Percentiles rank a stretch among this genome's conserved stretches.
Conservation (phyloP, 116 monocot species). For the Zostera marina region DNA sequence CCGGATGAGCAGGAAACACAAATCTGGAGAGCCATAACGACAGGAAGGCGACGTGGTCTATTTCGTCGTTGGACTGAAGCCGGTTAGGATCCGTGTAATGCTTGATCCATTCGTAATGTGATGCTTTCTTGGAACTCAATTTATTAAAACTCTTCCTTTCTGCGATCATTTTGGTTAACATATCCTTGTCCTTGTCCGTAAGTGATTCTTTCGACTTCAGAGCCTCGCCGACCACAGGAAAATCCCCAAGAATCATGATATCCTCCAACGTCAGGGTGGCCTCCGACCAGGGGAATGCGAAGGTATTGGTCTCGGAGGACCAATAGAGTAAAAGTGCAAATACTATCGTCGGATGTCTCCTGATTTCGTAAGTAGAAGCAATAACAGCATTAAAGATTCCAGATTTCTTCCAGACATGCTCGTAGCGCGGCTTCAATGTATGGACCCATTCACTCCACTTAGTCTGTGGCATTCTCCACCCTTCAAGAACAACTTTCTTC, state of each 20-base stretch:
- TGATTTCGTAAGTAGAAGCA: slow-evolving; percentile 19
- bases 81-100: slow-evolving; percentile 17
- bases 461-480: slow-evolving; percentile 9
- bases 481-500: slow-evolving; percentile 8
- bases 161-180: slow-evolving; percentile 16
- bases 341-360: slow-evolving; percentile 8
- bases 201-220: slow-evolving; percentile 5
- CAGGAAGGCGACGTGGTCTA: slow-evolving; percentile 60
- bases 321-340: slow-evolving; percentile 15
- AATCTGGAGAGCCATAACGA: slow-evolving; percentile 55
- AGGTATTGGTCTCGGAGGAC: slow-evolving; percentile 37
- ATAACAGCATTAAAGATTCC: slow-evolving; percentile 31
- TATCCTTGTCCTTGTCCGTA: slow-evolving; percentile 11
- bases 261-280: slow-evolving; percentile 40
- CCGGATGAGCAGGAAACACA: slow-evolving; percentile 32
- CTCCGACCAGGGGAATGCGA: slow-evolving; percentile 42
- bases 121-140: slow-evolving; percentile 22
- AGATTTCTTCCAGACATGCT: slow-evolving; percentile 19
- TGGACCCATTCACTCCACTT: slow-evolving; percentile 34
- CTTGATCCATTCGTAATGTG: slow-evolving; percentile 34
- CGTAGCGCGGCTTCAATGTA: slow-evolving; percentile 15
- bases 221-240: slow-evolving; percentile 27
- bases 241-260: slow-evolving; percentile 27
- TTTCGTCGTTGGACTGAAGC: slow-evolving; percentile 8
- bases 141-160: slow-evolving; percentile 25